Evolutionary conservation across 345 rosid species (phyloP).

Genomic region (Anastatica hierochuntica): DNA sequence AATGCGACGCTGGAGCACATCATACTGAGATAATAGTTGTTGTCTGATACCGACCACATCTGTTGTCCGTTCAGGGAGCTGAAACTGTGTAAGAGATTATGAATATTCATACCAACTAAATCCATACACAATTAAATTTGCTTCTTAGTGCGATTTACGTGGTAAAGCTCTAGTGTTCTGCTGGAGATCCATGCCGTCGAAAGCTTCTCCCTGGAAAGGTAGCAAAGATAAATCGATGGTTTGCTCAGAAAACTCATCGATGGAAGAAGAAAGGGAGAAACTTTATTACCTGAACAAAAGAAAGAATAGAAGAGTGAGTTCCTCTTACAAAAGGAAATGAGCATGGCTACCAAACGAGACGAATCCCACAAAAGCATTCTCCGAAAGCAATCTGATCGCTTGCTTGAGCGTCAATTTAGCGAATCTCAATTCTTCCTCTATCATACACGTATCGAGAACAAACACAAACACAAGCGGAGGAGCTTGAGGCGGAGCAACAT

Average conservation of each 20-base stretch:
- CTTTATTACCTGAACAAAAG: no score
- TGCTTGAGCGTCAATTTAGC: constrained; percentile 69
- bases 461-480: constrained; percentile 66
- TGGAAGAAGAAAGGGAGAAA: no score
- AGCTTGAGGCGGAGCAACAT: constrained; percentile 8
- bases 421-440: no score
- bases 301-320: no score
- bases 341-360: constrained; percentile 91
- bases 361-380: constrained; percentile 89
- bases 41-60: constrained; percentile 63
- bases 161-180: no score
- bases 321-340: no score
- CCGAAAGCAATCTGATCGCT: constrained; percentile 87
- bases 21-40: constrained; percentile 81
- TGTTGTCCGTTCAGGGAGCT: constrained; percentile 77
- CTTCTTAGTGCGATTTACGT: no score
- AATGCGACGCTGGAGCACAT: constrained; percentile 77
- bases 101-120: background rate
- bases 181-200: no score
- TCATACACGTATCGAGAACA: constrained; percentile 87
- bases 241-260: no score
- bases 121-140: no score
- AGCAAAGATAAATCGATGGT: no score
- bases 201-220: no score
- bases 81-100: constrained; percentile 19